These are phyloP conservation scores for Diplodia corticola DNA, from an alignment of 2,329 filamentous ascomycete genomes.

Conservation along the genomic window DNA sequence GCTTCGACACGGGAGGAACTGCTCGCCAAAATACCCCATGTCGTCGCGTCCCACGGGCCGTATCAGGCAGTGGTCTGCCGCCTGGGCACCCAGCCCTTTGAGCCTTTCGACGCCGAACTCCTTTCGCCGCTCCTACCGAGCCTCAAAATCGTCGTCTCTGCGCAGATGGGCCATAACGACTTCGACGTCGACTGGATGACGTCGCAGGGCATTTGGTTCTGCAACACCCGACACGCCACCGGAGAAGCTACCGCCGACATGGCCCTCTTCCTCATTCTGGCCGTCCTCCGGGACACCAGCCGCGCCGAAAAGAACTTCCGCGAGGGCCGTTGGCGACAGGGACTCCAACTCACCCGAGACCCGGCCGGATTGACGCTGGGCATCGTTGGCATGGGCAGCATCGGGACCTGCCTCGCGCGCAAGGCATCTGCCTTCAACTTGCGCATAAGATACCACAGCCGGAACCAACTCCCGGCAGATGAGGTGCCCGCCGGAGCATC, in stretches of 20 bases:
- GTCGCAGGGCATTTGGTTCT: conserved; percentile 51
- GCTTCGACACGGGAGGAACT: conserved; percentile 4
- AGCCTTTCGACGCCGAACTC: conserved; percentile 52
- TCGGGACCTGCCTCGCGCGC: conserved; percentile 48
- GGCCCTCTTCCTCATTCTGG: conserved; percentile 49
- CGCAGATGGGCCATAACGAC: conserved; percentile 52
- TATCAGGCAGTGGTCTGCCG: conserved; percentile 28
- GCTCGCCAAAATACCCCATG: conserved; percentile 2
- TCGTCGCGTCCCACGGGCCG: neutral
- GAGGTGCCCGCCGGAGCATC: conserved; percentile 38
- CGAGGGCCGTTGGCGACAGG: conserved; percentile 40
- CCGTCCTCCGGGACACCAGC: conserved; percentile 49
- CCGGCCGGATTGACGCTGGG: conserved; percentile 49
- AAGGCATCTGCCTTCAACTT: conserved; percentile 48
- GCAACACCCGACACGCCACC: conserved; percentile 56
- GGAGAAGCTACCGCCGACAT: conserved; percentile 56
- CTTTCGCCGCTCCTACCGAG: conserved; percentile 43
- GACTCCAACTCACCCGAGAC: conserved; percentile 42
- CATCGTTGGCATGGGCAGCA: conserved; percentile 52
- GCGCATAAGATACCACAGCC: conserved; percentile 49
- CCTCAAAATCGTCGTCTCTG: conserved; percentile 51
- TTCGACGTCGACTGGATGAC: conserved; percentile 50
- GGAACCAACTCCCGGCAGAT: conserved; percentile 36
- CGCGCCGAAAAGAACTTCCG: conserved; percentile 40
- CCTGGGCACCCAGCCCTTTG: conserved; percentile 53